phyloP scores from a whole-genome alignment of 2,329 filamentous ascomycete genomes.

The Alternaria conjuncta region DNA sequence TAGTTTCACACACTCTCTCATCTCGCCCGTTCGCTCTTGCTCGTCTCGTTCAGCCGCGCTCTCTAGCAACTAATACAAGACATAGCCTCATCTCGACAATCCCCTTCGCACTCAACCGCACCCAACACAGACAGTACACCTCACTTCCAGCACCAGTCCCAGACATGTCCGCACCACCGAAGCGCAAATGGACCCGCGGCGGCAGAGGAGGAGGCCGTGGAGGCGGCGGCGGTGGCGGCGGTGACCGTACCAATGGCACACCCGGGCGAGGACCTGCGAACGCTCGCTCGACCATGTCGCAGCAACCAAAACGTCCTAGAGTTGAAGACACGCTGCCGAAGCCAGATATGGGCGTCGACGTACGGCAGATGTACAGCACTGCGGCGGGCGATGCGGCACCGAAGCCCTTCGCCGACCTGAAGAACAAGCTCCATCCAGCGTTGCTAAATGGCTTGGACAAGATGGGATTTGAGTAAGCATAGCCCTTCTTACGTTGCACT shows the following conservation, averaged over 20 bases:
- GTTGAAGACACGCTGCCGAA: conserved; percentile 17
- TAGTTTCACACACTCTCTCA: conserved; percentile 29
- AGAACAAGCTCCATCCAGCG: conserved; percentile 30
- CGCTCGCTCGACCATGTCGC: conserved; percentile 22
- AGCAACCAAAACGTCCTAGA: conserved; percentile 33
- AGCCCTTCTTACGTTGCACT: not conserved
- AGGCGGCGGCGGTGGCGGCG: conserved; percentile 15
- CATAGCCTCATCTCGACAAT: conserved; percentile 15
- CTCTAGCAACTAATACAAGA: conserved; percentile 28
- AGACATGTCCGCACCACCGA: conserved; percentile 31
- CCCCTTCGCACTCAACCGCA: conserved; percentile 9
- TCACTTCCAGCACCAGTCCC: conserved; percentile 1
- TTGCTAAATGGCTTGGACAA: conserved; percentile 42
- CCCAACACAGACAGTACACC: conserved; percentile 18
- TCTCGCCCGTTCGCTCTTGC: conserved; percentile 25
- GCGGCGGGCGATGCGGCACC: conserved; percentile 28
- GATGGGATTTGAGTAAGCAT: conserved; percentile 48
- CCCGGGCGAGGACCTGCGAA: conserved; percentile 7
- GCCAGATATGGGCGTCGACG: conserved; percentile 20
- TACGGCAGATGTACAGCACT: conserved; percentile 33
- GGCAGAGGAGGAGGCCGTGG: conserved; percentile 19
- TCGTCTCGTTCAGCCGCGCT: conserved; percentile 20
- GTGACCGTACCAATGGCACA: conserved; percentile 11
- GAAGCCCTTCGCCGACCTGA: conserved; percentile 38
- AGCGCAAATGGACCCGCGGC: conserved; percentile 34